Conservation (phyloP, 768 basidiomycete genomes). For the Leucogyrophana mollusca region DNA sequence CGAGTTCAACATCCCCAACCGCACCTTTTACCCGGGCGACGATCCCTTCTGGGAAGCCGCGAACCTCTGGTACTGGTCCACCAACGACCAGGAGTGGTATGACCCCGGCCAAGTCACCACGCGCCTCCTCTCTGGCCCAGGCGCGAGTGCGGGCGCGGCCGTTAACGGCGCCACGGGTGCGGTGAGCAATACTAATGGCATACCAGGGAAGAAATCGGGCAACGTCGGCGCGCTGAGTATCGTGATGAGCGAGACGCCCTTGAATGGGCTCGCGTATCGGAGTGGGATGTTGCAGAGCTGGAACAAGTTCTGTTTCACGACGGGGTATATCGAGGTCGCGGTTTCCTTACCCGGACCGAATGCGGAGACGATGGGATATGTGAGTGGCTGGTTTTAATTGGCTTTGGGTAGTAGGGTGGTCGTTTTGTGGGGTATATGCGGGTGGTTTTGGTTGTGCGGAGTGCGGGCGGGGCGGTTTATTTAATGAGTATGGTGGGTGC, state of each 20-base stretch:
- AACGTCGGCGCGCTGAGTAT: slow-evolving; percentile 65
- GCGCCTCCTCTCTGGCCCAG: too few relatives aligned
- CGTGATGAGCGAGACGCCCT: slow-evolving; percentile 52
- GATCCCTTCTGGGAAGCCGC: slow-evolving; percentile 73
- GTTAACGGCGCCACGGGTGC: too few relatives aligned
- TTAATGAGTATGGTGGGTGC: too few relatives aligned
- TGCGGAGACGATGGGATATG: slow-evolving; percentile 46
- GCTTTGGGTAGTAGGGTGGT: not conserved
- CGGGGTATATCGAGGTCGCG: slow-evolving; percentile 69
- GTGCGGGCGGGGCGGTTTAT: too few relatives aligned
- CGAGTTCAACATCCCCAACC: slow-evolving; percentile 57
- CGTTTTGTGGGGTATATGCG: not conserved
- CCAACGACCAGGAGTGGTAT: slow-evolving; percentile 76
- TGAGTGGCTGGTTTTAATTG: slow-evolving; percentile 25
- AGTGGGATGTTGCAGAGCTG: slow-evolving; percentile 85
- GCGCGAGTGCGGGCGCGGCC: too few relatives aligned
- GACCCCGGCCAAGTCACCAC: slow-evolving; percentile 68
- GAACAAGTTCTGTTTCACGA: slow-evolving; percentile 89
- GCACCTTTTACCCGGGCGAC: slow-evolving; percentile 57
- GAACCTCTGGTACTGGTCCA: slow-evolving; percentile 72
- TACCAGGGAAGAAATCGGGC: too few relatives aligned
- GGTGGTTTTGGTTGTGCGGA: not conserved
- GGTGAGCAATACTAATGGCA: too few relatives aligned
- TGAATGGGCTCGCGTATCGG: slow-evolving; percentile 63
- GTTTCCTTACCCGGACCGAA: slow-evolving; percentile 60